A percentile compares a stretch with the other conserved stretches of the same genome.
phyloP scores from a whole-genome alignment of 169 alveolate genomes.

The Eimeria acervulina region DNA sequence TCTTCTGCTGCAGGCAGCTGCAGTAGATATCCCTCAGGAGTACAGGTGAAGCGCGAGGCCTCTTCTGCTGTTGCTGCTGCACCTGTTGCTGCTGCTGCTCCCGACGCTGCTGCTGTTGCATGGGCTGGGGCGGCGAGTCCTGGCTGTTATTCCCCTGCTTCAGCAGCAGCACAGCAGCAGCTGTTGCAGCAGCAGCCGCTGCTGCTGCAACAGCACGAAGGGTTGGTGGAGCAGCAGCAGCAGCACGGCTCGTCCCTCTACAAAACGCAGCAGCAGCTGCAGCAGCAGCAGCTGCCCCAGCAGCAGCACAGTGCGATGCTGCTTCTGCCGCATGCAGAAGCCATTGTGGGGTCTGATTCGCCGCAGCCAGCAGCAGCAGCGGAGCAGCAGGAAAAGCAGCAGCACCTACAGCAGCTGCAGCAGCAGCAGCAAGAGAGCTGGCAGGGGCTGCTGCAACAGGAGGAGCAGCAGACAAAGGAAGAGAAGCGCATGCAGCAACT shows the following conservation, averaged over 20 bases:
- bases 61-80: constrained; percentile 21
- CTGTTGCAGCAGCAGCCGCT: background rate
- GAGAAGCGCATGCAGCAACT: background rate
- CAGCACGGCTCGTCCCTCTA: background rate
- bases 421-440: background rate
- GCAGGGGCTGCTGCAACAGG: constrained; percentile 1
- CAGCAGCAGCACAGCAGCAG: background rate
- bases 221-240: background rate
- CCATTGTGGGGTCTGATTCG: background rate
- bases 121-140: background rate
- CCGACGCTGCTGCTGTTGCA: background rate
- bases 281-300: constrained; percentile 35
- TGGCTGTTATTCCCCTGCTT: background rate
- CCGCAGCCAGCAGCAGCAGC: background rate
- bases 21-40: background rate
- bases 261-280: background rate
- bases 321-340: constrained; percentile 14
- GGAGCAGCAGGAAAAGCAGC: constrained; percentile 9
- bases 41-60: background rate
- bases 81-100: background rate
- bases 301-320: background rate
- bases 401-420: background rate
- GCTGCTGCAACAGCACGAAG: background rate
- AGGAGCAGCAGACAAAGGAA: background rate
- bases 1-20: background rate